These are phyloP conservation scores for Nakazawaea sp. DNA, from an alignment of 805 yeast species.

Conservation along the genomic window DNA sequence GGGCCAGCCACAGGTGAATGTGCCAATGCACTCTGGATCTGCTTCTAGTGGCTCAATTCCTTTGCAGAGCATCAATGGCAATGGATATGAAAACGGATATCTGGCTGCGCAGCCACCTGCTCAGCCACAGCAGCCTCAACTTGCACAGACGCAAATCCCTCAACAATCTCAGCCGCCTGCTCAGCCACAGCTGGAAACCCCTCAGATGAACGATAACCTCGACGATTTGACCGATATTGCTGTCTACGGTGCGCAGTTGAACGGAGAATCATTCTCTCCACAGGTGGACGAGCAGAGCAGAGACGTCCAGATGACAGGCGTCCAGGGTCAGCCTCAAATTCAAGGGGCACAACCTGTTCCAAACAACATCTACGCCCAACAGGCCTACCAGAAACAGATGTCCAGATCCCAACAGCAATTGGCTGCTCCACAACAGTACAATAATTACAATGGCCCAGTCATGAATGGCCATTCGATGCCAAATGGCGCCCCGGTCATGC, in stretches of 20 bases:
- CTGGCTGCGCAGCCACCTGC: background rate
- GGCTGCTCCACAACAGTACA: background rate
- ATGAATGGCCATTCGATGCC: constrained; percentile 1
- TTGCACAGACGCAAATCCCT: background rate
- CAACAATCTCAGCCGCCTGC: background rate
- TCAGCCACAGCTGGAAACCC: background rate
- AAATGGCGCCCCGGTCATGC: background rate
- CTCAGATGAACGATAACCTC: constrained; percentile 8
- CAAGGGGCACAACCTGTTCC: constrained; percentile 3
- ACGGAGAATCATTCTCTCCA: constrained; percentile 10
- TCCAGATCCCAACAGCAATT: background rate
- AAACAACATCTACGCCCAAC: constrained; percentile 10
- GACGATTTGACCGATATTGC: constrained; percentile 13
- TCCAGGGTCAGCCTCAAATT: background rate
- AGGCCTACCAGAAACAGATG: constrained; percentile 6
- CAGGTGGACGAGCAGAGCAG: background rate
- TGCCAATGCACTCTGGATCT: background rate
- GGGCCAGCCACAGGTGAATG: constrained; percentile 9
- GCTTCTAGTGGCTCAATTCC: too few relatives aligned
- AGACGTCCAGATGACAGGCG: too few relatives aligned
- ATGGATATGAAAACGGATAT: background rate
- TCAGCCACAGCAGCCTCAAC: background rate
- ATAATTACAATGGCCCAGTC: background rate
- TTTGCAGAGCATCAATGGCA: constrained; percentile 1
- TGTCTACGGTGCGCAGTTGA: constrained; percentile 13